phyloP scores from a whole-genome alignment of 371 early-diverging fungal genomes.

The Dichotomocladium elegans region DNA sequence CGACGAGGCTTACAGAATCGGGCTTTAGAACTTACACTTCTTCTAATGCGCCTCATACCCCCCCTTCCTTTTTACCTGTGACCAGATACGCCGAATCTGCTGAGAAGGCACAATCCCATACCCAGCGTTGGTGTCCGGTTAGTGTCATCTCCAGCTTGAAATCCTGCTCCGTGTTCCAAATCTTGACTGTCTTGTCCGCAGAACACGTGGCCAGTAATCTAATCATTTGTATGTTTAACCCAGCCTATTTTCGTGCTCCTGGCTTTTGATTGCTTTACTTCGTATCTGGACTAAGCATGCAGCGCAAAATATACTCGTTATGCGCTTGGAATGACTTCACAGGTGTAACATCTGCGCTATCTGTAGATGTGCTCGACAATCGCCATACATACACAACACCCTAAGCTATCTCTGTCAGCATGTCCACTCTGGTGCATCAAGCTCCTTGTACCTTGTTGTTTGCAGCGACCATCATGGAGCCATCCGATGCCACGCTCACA shows the following conservation, averaged over 20 bases:
- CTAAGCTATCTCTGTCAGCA: slow-evolving; percentile 29
- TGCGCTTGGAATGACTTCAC: slow-evolving; percentile 76
- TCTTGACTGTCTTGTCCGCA: slow-evolving; percentile 78
- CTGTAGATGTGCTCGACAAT: slow-evolving; percentile 53
- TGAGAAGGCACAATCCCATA: slow-evolving; percentile 93
- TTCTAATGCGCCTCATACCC: too few species aligned
- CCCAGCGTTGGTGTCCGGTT: slow-evolving; percentile 87
- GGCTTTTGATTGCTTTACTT: slow-evolving; percentile 59
- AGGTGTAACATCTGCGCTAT: slow-evolving; percentile 67
- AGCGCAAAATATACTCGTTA: slow-evolving; percentile 76
- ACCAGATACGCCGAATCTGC: slow-evolving; percentile 91
- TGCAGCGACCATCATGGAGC: slow-evolving; percentile 84
- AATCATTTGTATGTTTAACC: neutral
- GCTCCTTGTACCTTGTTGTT: slow-evolving; percentile 81
- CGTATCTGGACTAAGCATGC: slow-evolving; percentile 81
- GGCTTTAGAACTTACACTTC: too few species aligned
- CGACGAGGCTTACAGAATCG: slow-evolving; percentile 60
- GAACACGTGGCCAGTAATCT: slow-evolving; percentile 85
- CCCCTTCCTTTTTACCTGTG: slow-evolving; percentile 49
- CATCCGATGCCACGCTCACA: slow-evolving; percentile 89
- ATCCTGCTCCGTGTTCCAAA: slow-evolving; percentile 63
- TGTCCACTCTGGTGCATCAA: too few species aligned
- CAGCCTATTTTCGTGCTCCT: neutral
- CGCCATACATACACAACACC: slow-evolving; percentile 84
- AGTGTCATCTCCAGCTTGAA: slow-evolving; percentile 74